A percentile compares a stretch with the other conserved stretches of the same genome.
phyloP scores from a whole-genome alignment of 1,139 yeast species.

The Pichia sp. region DNA sequence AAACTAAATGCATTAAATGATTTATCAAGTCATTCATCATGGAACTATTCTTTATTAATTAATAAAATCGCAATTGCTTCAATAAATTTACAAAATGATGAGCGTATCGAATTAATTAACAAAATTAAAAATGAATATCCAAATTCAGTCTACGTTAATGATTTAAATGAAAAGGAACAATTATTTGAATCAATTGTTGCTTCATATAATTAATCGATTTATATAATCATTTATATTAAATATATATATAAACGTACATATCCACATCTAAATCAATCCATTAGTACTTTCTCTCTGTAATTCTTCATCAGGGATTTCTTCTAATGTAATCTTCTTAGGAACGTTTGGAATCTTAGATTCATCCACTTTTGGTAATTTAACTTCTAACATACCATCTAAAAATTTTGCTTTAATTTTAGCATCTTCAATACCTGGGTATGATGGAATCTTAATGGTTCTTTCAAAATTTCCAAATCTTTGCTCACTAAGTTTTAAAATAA shows the following conservation, averaged over 20 bases:
- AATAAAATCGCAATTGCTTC: slow-evolving; percentile 48
- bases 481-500: slow-evolving; percentile 36
- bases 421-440: slow-evolving; percentile 43
- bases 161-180: slow-evolving; percentile 40
- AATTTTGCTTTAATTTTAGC: slow-evolving; percentile 48
- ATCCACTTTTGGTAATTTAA: slow-evolving; percentile 40
- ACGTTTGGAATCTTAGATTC: slow-evolving; percentile 13
- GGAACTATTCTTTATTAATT: slow-evolving; percentile 43
- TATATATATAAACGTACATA: not conserved
- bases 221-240: not conserved
- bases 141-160: slow-evolving; percentile 34
- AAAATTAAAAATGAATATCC: slow-evolving; percentile 39
- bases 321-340: slow-evolving; percentile 23
- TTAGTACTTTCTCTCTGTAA: slow-evolving; percentile 12
- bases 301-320: slow-evolving; percentile 28
- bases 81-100: slow-evolving; percentile 34
- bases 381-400: slow-evolving; percentile 45
- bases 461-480: slow-evolving; percentile 47
- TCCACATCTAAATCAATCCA: not conserved
- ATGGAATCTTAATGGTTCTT: slow-evolving; percentile 48
- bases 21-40: slow-evolving; percentile 10
- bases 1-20: slow-evolving; percentile 27
- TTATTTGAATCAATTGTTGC: slow-evolving; percentile 49
- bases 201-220: slow-evolving; percentile 33
- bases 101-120: slow-evolving; percentile 30